Evolutionary conservation across 129 eudicot genomes (phyloP).

Genomic region (Lactuca saligna): DNA sequence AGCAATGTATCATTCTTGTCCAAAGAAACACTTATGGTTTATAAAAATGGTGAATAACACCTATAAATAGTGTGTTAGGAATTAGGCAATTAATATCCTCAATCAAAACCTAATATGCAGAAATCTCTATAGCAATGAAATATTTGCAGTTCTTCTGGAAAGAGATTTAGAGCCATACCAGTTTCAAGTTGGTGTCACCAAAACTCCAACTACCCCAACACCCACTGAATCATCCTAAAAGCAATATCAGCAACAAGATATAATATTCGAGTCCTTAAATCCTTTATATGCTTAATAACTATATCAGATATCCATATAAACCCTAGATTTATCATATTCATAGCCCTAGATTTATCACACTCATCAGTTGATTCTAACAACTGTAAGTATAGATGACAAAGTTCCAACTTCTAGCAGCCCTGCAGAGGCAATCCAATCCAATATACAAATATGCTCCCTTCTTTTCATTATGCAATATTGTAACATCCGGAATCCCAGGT

Average conservation of each 20-base stretch:
- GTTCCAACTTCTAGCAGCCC: slow-evolving; percentile 14
- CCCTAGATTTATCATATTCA: background rate
- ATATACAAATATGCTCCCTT: slow-evolving; percentile 23
- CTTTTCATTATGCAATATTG: slow-evolving; percentile 27
- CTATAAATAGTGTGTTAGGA: background rate
- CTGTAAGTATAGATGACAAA: too few relatives aligned
- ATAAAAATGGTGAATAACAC: background rate
- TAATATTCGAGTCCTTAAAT: background rate
- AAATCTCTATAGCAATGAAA: too few relatives aligned
- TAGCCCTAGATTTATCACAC: background rate
- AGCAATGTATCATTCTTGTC: too few relatives aligned
- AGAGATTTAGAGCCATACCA: slow-evolving; percentile 34
- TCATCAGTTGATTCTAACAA: too few relatives aligned
- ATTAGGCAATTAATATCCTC: slow-evolving; percentile 12
- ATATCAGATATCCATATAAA: slow-evolving; percentile 29
- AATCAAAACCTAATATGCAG: slow-evolving; percentile 9
- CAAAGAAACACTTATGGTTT: too few relatives aligned
- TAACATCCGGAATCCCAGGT: too few relatives aligned
- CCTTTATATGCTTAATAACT: slow-evolving; percentile 25
- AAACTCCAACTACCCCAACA: slow-evolving; percentile 44
- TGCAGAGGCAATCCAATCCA: slow-evolving; percentile 29
- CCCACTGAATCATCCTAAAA: slow-evolving; percentile 43
- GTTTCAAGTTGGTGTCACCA: slow-evolving; percentile 47
- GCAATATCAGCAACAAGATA: slow-evolving; percentile 34
- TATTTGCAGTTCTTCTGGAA: too few relatives aligned